Conservation (phyloP, 2,329 filamentous ascomycete species). For the Aspergillus unguis region DNA sequence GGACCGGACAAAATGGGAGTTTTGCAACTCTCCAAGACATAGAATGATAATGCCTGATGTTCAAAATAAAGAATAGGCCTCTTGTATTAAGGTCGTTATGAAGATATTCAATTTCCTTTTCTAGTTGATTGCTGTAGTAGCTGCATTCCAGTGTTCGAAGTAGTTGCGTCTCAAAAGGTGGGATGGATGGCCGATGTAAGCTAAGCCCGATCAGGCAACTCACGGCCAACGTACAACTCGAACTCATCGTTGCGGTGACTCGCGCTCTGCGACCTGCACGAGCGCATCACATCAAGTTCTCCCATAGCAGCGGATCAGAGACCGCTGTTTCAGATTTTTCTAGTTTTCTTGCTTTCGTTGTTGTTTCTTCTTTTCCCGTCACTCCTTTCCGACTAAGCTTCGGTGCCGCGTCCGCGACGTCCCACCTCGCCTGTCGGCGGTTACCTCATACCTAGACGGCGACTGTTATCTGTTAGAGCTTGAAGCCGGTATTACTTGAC, state of each 20-base stretch:
- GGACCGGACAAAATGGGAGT: slow-evolving; percentile 15
- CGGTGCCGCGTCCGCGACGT: slow-evolving; percentile 18
- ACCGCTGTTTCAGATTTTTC: not conserved
- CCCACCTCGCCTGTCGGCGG: slow-evolving; percentile 16
- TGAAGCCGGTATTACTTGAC: not conserved
- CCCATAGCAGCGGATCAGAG: slow-evolving; percentile 13
- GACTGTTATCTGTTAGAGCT: slow-evolving; percentile 6
- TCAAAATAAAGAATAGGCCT: slow-evolving; percentile 11
- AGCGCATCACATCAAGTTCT: slow-evolving; percentile 10
- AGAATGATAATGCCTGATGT: slow-evolving; percentile 23
- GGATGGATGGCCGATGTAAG: not conserved
- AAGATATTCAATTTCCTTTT: slow-evolving; percentile 1
- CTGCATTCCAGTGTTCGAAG: no score
- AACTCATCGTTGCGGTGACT: slow-evolving; percentile 1
- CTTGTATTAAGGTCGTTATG: slow-evolving; percentile 23
- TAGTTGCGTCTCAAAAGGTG: no score
- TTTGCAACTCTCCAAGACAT: slow-evolving; percentile 17
- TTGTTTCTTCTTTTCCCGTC: slow-evolving; percentile 13
- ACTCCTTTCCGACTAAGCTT: slow-evolving; percentile 19
- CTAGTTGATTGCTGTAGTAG: not conserved
- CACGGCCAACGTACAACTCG: slow-evolving; percentile 11
- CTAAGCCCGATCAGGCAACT: slow-evolving; percentile 17
- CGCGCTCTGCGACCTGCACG: slow-evolving; percentile 10
- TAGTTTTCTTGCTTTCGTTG: slow-evolving; percentile 13
- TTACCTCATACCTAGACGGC: slow-evolving; percentile 2